phyloP scores from a whole-genome alignment of 2,329 filamentous ascomycete genomes.

The Lecanoromycetidae sp. region DNA sequence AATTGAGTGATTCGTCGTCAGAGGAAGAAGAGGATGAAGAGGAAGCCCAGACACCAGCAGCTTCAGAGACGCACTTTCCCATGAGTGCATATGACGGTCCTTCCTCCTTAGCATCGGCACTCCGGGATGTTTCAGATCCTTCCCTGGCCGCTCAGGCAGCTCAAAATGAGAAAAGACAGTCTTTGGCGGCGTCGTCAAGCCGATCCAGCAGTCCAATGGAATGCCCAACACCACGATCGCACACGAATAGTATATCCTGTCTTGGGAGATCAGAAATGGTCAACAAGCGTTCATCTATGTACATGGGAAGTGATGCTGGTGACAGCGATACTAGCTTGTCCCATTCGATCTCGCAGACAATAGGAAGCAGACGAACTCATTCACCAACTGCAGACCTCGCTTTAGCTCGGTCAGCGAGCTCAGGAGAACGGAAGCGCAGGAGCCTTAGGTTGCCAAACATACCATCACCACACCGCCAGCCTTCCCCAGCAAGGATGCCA shows the following conservation, averaged over 20 bases:
- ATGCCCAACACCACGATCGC: slow-evolving; percentile 80
- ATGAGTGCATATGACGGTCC: slow-evolving; percentile 38
- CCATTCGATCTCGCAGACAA: slow-evolving; percentile 67
- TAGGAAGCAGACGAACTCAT: slow-evolving; percentile 62
- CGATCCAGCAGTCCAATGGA: slow-evolving; percentile 83
- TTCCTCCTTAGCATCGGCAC: slow-evolving; percentile 44
- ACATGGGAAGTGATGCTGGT: slow-evolving; percentile 75
- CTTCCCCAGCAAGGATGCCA: slow-evolving; percentile 67
- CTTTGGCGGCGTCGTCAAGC: slow-evolving; percentile 64
- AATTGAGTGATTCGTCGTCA: slow-evolving; percentile 63
- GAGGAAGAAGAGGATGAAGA: slow-evolving; percentile 45
- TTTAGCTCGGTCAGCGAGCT: slow-evolving; percentile 62
- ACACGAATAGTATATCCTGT: slow-evolving; percentile 48
- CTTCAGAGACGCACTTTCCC: slow-evolving; percentile 29
- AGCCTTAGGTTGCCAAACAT: slow-evolving; percentile 74
- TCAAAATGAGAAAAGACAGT: slow-evolving; percentile 38
- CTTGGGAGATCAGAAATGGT: slow-evolving; percentile 45
- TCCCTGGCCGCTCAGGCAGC: slow-evolving; percentile 32
- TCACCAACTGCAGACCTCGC: slow-evolving; percentile 84
- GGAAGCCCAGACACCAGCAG: slow-evolving; percentile 35
- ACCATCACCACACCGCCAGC: slow-evolving; percentile 69
- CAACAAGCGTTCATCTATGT: slow-evolving; percentile 63
- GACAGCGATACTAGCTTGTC: slow-evolving; percentile 80
- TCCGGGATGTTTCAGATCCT: slow-evolving; percentile 43
- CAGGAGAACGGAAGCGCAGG: slow-evolving; percentile 70